Conservation (phyloP, 108 stramenopile genomes). For the Cylindrotheca fusiformis region DNA sequence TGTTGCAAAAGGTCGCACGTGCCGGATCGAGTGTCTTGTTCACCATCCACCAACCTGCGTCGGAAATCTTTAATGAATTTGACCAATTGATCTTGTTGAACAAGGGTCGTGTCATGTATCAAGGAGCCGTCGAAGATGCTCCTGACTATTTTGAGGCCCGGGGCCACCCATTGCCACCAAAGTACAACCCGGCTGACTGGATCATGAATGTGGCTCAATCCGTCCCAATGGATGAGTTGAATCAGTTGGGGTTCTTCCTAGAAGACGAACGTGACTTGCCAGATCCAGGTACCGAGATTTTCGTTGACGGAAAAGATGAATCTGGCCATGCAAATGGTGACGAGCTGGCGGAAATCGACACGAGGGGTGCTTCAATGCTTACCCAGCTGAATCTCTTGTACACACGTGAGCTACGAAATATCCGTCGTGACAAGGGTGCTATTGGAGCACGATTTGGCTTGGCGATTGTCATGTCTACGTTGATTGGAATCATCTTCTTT, state of each 20-base stretch:
- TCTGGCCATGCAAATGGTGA: too few relatives aligned
- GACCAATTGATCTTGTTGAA: slow-evolving; percentile 57
- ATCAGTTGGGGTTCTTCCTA: slow-evolving; percentile 38
- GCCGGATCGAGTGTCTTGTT: slow-evolving; percentile 60
- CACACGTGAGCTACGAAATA: slow-evolving; percentile 45
- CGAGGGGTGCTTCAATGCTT: too few relatives aligned
- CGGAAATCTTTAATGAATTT: slow-evolving; percentile 57
- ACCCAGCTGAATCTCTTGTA: slow-evolving; percentile 47
- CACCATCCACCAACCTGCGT: slow-evolving; percentile 78
- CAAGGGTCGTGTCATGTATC: slow-evolving; percentile 47
- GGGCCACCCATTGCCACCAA: slow-evolving; percentile 55
- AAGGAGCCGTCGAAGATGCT: slow-evolving; percentile 35
- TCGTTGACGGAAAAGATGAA: too few relatives aligned
- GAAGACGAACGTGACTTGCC: slow-evolving; percentile 37
- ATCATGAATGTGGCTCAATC: slow-evolving; percentile 68
- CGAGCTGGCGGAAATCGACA: too few relatives aligned
- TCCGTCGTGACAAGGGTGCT: slow-evolving; percentile 48
- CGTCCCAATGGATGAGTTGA: slow-evolving; percentile 36
- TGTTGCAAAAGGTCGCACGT: slow-evolving; percentile 62
- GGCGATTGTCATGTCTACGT: slow-evolving; percentile 47
- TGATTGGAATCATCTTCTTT: slow-evolving; percentile 70
- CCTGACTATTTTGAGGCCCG: slow-evolving; percentile 47
- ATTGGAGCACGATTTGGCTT: slow-evolving; percentile 58
- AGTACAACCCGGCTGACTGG: slow-evolving; percentile 85
- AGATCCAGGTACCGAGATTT: too few relatives aligned